phyloP scores from a whole-genome alignment of 1,139 yeast species.

The Pichia terricola region DNA sequence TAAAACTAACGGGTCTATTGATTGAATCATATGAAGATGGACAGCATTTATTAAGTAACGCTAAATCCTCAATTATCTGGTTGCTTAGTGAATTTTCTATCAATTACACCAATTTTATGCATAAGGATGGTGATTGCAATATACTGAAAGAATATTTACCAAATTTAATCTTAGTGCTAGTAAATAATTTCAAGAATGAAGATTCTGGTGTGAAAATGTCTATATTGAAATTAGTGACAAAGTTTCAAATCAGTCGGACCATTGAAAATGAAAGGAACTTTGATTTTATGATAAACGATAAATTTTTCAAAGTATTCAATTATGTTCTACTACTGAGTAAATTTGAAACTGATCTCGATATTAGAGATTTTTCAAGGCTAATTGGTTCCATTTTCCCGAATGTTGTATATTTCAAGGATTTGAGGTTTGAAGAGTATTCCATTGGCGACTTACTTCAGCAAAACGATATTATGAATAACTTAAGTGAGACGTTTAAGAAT shows the following conservation, averaged over 20 bases:
- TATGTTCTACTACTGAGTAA: constrained; percentile 57
- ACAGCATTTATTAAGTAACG: constrained; percentile 25
- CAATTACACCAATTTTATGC: constrained; percentile 7
- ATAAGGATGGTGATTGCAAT: constrained; percentile 10
- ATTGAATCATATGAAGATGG: constrained; percentile 7
- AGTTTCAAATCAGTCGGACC: constrained; percentile 40
- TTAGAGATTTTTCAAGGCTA: constrained; percentile 79
- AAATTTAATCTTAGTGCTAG: constrained; percentile 58
- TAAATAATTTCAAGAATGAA: constrained; percentile 45
- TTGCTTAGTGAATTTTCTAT: constrained; percentile 72
- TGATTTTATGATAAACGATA: constrained; percentile 23
- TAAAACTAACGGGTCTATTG: constrained; percentile 30
- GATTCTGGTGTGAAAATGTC: constrained; percentile 52
- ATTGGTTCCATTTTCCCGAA: constrained; percentile 40
- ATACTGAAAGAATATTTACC: constrained; percentile 30
- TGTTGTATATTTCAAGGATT: constrained; percentile 15
- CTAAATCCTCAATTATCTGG: constrained; percentile 85
- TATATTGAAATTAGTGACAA: constrained; percentile 64
- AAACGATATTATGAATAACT: constrained; percentile 19
- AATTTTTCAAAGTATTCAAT: constrained; percentile 48
- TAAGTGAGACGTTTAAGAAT: constrained; percentile 25
- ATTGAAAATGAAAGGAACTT: constrained; percentile 13
- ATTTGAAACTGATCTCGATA: constrained; percentile 68
- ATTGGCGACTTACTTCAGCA: constrained; percentile 8
- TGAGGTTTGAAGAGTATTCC: constrained; percentile 9